A percentile compares a stretch with the other conserved stretches of the same genome.
These are phyloP conservation scores for Zasmidium cellare DNA, from an alignment of 2,329 filamentous ascomycete genomes.

Conservation along the genomic window DNA sequence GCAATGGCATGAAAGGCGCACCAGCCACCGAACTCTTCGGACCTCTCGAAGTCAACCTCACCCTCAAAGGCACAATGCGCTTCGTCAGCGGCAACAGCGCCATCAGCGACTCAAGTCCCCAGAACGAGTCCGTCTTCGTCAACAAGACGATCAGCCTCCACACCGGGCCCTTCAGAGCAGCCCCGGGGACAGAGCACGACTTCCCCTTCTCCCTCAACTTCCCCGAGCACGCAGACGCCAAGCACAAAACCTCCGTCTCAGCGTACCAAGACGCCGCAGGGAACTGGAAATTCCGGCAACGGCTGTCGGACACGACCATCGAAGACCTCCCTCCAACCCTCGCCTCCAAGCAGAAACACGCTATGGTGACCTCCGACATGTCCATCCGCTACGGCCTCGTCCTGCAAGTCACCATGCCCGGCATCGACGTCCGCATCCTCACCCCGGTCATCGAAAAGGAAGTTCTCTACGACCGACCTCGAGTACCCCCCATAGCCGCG, in stretches of 20 bases:
- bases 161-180: slow-evolving; percentile 13
- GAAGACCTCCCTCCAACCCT: slow-evolving; percentile 14
- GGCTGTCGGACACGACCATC: background rate
- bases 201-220: slow-evolving; percentile 15
- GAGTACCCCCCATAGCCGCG: slow-evolving; percentile 11
- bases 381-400: slow-evolving; percentile 7
- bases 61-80: slow-evolving; percentile 8
- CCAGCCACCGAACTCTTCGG: slow-evolving; percentile 13
- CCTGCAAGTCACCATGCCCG: slow-evolving; percentile 13
- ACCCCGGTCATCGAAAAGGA: background rate
- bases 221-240: slow-evolving; percentile 9
- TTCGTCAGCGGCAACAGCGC: slow-evolving; percentile 1
- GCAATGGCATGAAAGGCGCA: slow-evolving; percentile 1
- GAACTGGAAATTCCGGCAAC: slow-evolving; percentile 9
- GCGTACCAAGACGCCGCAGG: slow-evolving; percentile 11
- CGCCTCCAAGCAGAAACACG: background rate
- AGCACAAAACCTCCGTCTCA: slow-evolving; percentile 5
- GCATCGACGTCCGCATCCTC: slow-evolving; percentile 15
- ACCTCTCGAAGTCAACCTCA: slow-evolving; percentile 10
- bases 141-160: slow-evolving; percentile 8
- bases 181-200: slow-evolving; percentile 8
- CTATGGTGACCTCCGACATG: slow-evolving; percentile 3
- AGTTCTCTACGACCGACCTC: slow-evolving; percentile 17
- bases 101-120: background rate
- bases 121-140: slow-evolving; percentile 1